Percentiles rank a stretch among this genome's conserved stretches.
phyloP scores from a whole-genome alignment of 2,329 filamentous ascomycete genomes.

The Davidsoniella neocaledoniae region DNA sequence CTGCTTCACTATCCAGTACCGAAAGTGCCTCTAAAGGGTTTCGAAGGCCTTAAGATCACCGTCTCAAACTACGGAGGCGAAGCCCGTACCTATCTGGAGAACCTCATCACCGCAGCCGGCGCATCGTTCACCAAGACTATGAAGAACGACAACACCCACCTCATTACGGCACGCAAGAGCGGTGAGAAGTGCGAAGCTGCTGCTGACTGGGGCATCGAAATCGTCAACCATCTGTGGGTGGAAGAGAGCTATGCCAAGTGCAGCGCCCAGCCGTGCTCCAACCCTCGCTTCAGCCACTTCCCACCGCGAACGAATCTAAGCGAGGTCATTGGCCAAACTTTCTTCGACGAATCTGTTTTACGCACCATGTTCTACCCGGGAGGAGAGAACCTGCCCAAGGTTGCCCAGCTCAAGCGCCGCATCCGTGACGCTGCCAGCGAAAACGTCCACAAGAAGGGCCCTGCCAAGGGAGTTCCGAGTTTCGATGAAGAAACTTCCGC shows the following conservation, averaged over 20 bases:
- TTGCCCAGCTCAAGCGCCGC: conserved; percentile 32
- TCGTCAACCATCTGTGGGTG: conserved; percentile 91
- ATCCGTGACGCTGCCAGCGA: conserved; percentile 33
- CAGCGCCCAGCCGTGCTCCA: conserved; percentile 53
- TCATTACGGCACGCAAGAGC: conserved; percentile 74
- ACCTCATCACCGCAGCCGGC: conserved; percentile 67
- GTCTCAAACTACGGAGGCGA: conserved; percentile 95
- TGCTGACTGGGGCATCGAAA: conserved; percentile 75
- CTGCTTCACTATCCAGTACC: conserved; percentile 84
- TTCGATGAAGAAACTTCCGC: conserved; percentile 19
- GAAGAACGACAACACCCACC: conserved; percentile 87
- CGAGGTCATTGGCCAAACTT: conserved; percentile 81
- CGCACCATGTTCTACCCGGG: conserved; percentile 55
- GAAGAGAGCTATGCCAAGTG: conserved; percentile 94
- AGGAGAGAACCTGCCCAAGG: conserved; percentile 27
- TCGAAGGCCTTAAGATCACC: conserved; percentile 61
- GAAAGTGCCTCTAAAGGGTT: conserved; percentile 59
- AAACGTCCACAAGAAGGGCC: conserved; percentile 30
- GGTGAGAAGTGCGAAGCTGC: conserved; percentile 92
- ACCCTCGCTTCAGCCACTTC: conserved; percentile 69
- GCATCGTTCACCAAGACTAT: conserved; percentile 89
- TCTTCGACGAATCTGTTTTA: conserved; percentile 48
- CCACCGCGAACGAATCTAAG: conserved; percentile 79
- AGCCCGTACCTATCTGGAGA: conserved; percentile 82
- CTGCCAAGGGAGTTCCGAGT: conserved; percentile 30